These are phyloP conservation scores for Termitomyces sp. DNA, from an alignment of 768 basidiomycete species.

Conservation along the genomic window DNA sequence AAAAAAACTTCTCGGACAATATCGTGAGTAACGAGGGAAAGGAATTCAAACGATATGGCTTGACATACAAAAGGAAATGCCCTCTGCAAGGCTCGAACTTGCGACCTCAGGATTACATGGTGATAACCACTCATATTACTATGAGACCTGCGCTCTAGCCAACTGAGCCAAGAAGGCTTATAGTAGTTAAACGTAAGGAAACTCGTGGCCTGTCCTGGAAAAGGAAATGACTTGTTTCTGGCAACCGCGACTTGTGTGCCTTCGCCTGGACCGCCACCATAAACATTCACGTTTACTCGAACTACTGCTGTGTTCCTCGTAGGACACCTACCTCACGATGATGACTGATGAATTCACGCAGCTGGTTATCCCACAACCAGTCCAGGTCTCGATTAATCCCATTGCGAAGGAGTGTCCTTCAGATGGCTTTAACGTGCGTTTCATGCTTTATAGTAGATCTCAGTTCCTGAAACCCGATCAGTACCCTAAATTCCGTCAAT, in stretches of 20 bases:
- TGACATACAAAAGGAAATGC: slow-evolving; percentile 18
- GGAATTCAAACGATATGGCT: too few relatives aligned
- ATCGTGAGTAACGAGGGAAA: too few relatives aligned
- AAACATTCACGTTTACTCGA: neutral
- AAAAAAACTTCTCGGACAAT: too few relatives aligned
- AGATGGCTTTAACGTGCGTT: slow-evolving; percentile 45
- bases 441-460: slow-evolving; percentile 5
- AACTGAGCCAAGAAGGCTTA: slow-evolving; percentile 30
- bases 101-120: slow-evolving; percentile 53
- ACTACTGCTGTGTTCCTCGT: neutral
- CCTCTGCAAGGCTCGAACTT: slow-evolving; percentile 59
- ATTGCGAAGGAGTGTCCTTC: slow-evolving; percentile 34
- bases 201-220: neutral
- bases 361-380: slow-evolving; percentile 32
- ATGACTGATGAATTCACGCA: slow-evolving; percentile 36
- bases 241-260: neutral
- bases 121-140: slow-evolving; percentile 18
- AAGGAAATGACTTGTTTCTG: neutral
- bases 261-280: slow-evolving; percentile 2
- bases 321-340: neutral
- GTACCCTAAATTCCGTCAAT: slow-evolving; percentile 47
- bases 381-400: slow-evolving; percentile 35
- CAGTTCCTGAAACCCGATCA: slow-evolving; percentile 18
- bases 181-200: too few relatives aligned
- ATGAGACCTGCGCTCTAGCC: slow-evolving; percentile 33